Conservation (phyloP, 148 eudicot species). For the Talinum fruticosum region DNA sequence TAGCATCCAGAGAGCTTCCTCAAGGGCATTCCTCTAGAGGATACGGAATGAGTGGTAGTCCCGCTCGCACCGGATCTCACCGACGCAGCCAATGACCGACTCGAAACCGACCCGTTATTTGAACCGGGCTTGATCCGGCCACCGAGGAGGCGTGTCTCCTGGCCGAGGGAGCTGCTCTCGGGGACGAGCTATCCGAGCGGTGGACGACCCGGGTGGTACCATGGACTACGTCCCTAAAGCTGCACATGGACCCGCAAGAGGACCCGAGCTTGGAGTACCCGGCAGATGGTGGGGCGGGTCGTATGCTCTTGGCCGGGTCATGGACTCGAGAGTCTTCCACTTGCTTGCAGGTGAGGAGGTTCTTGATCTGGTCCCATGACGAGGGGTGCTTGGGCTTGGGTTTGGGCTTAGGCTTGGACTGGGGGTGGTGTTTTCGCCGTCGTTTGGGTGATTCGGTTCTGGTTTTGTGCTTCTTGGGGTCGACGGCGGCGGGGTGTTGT, state of each 20-base stretch:
- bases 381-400: slow-evolving; percentile 27
- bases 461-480: slow-evolving; percentile 1
- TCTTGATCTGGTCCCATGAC: slow-evolving; percentile 90
- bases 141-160: slow-evolving; percentile 43
- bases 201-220: slow-evolving; percentile 81
- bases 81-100: slow-evolving; percentile 40
- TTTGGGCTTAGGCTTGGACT: neutral
- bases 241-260: slow-evolving; percentile 65
- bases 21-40: slow-evolving; percentile 61
- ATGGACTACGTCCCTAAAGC: slow-evolving; percentile 67
- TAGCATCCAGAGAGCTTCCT: slow-evolving; percentile 87
- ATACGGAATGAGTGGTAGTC: slow-evolving; percentile 23
- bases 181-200: slow-evolving; percentile 75
- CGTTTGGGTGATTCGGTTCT: slow-evolving; percentile 1
- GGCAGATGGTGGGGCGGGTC: neutral
- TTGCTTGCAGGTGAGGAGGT: slow-evolving; percentile 69
- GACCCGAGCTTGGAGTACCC: slow-evolving; percentile 30
- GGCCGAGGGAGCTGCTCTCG: slow-evolving; percentile 53
- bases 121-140: slow-evolving; percentile 35
- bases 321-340: slow-evolving; percentile 49
- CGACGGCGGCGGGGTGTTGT: slow-evolving; percentile 20
- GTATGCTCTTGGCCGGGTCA: slow-evolving; percentile 41
- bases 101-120: slow-evolving; percentile 18
- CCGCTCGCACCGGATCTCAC: slow-evolving; percentile 35
- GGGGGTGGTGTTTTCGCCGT: neutral